Evolutionary conservation across 2,329 filamentous ascomycete species (phyloP), one percentile per base, ranked within the genome.

Genomic region (Phialemoniopsis sp.): DNA sequence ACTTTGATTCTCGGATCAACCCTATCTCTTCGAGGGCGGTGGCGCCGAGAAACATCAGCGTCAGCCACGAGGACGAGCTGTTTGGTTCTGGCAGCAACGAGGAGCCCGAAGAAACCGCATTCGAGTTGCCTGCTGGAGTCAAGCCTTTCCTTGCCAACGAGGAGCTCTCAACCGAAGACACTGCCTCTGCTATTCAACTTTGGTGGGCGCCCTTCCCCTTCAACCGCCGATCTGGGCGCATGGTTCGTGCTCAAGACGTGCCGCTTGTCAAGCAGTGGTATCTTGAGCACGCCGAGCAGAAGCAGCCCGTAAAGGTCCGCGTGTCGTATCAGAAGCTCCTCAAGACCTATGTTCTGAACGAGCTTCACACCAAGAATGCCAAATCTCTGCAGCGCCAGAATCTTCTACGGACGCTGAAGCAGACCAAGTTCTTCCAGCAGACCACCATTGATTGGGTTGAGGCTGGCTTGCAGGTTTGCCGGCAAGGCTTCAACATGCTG

Each of bases 131-230:
- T 1, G 77, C 71, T 4, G 82, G 84, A 30, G 72, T 89, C 7
- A 85, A 95, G 60, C 89, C 93, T 3, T 98, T 98, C 69, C 72
- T 98, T 50, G 82, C 79, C 0, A 89, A 95, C 5, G 87, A 97
- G 54, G 87, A 93, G 29, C 70, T 98, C 2, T 91, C 89, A 55
- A 96, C 86, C 4, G 80, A 85, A 13, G 88, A 97, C 44, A 98
- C 93, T 5, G 79, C 90, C 4, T 85, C 89, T 12, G 94, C 93
- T 3, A 95, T 98, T 48, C 82, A 89, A 37, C 70, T 98, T 16
- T 98, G 93, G 91, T 98, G 94, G 94, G 91, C 93, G 19, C 94
- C 93, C 17, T 95, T 87, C 58, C 93, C 94, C 1, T 98, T 98
- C 60, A 84, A 98, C 63, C 83, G 89, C 54, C 80, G 93, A 41